A percentile compares a stretch with the other conserved stretches of the same genome.
Evolutionary conservation across 768 basidiomycete genomes (phyloP).

Genomic region (Hirschioporus abietinus): DNA sequence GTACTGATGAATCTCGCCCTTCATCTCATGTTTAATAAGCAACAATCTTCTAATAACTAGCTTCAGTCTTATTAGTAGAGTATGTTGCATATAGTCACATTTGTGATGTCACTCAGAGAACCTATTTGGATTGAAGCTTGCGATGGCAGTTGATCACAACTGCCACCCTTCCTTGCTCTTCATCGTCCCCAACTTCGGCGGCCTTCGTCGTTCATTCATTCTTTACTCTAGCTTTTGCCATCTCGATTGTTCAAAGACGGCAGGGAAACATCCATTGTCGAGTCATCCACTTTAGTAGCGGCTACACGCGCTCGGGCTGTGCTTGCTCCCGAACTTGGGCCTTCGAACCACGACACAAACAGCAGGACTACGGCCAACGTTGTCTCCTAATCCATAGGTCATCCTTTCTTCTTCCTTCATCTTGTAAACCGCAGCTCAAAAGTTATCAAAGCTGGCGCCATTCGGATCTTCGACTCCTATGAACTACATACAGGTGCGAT

Average conservation of each 20-base stretch:
- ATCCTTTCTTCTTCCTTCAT: conserved; percentile 1
- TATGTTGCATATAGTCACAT: too few relatives aligned
- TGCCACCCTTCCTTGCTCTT: neutral
- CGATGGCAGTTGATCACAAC: neutral
- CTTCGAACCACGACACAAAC: neutral
- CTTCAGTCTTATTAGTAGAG: too few relatives aligned
- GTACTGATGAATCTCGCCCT: too few relatives aligned
- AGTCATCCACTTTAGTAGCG: neutral
- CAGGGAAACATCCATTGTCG: neutral
- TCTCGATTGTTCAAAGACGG: neutral
- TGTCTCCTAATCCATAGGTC: conserved; percentile 2
- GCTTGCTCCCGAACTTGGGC: neutral
- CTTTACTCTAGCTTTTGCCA: conserved; percentile 6
- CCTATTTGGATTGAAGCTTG: neutral
- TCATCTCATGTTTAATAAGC: too few relatives aligned
- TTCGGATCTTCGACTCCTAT: conserved; percentile 22
- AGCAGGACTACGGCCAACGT: neutral
- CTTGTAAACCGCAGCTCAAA: conserved; percentile 2
- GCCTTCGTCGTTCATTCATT: conserved; percentile 5
- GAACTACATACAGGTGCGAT: conserved; percentile 55
- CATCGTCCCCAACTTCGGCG: neutral
- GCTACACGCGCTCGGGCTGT: neutral
- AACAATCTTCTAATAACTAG: too few relatives aligned
- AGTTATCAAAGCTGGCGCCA: conserved; percentile 3
- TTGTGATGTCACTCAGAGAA: too few relatives aligned